Conservation (phyloP, 2,329 filamentous ascomycete species). For the Colletotrichum caudatum region DNA sequence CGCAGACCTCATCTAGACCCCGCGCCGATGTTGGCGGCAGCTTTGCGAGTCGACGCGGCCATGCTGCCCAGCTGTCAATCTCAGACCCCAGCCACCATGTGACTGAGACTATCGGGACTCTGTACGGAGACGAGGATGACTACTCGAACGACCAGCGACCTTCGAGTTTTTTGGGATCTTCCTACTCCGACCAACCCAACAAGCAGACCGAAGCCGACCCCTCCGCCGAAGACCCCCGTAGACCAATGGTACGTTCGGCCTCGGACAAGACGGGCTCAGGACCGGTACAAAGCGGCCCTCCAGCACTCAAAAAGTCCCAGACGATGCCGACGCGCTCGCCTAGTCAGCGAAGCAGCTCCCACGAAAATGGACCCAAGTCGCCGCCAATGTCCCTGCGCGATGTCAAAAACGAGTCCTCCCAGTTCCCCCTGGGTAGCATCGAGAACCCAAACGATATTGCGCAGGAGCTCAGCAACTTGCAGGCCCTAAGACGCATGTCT, state of each 20-base stretch:
- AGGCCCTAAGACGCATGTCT: conserved; percentile 90
- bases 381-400: conserved; percentile 66
- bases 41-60: conserved; percentile 70
- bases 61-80: conserved; percentile 72
- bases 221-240: conserved; percentile 53
- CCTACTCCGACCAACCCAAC: conserved; percentile 65
- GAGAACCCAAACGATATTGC: conserved; percentile 90
- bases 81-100: conserved; percentile 95
- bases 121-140: conserved; percentile 84
- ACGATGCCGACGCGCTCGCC: conserved; percentile 55
- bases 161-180: conserved; percentile 76
- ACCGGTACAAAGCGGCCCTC: conserved; percentile 47
- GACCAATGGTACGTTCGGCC: conserved; percentile 58
- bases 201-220: conserved; percentile 48
- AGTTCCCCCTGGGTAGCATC: conserved; percentile 90
- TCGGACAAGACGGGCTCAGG: conserved; percentile 57
- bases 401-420: conserved; percentile 73
- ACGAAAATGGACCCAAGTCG: conserved; percentile 59
- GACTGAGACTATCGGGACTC: conserved; percentile 90
- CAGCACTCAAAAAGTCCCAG: conserved; percentile 57
- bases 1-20: conserved; percentile 69
- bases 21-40: conserved; percentile 67
- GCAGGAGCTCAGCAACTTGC: conserved; percentile 91
- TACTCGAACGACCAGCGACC: conserved; percentile 70
- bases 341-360: conserved; percentile 56